Evolutionary conservation across 2,329 filamentous ascomycete species (phyloP).

Genomic region (Cercospora canescens): DNA sequence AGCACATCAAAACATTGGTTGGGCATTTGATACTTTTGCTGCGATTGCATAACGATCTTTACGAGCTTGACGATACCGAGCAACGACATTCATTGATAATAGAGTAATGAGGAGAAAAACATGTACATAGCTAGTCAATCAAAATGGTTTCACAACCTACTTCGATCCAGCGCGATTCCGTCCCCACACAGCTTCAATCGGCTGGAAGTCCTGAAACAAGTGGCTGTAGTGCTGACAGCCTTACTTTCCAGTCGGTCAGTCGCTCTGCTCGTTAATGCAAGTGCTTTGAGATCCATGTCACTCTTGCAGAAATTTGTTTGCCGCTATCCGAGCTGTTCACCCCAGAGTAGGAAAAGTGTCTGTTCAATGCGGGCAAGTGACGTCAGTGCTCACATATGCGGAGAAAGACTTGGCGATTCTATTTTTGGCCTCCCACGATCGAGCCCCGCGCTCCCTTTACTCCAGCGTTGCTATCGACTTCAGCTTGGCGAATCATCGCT

Average conservation of each 20-base stretch:
- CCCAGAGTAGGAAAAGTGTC: no score
- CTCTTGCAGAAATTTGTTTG: no score
- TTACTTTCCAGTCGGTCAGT: background rate
- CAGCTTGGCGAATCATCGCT: no score
- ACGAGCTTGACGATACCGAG: conserved; percentile 3
- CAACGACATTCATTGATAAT: background rate
- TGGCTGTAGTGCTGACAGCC: background rate
- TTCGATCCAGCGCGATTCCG: background rate
- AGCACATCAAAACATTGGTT: background rate
- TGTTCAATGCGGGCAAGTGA: no score
- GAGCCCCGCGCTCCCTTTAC: no score
- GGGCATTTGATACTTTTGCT: background rate
- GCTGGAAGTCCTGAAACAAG: background rate
- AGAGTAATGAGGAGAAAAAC: background rate
- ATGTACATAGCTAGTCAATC: background rate
- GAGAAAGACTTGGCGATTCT: no score
- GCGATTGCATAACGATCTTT: conserved; percentile 2
- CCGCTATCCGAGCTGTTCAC: no score
- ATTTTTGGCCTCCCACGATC: no score
- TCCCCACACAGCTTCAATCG: background rate
- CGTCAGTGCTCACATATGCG: no score
- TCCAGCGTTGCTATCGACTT: no score
- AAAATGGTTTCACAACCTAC: background rate
- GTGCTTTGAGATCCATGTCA: no score
- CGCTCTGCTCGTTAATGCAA: no score